phyloP scores from a whole-genome alignment of 176 grass and related monocot genomes.

The Saccharum spontaneum region DNA sequence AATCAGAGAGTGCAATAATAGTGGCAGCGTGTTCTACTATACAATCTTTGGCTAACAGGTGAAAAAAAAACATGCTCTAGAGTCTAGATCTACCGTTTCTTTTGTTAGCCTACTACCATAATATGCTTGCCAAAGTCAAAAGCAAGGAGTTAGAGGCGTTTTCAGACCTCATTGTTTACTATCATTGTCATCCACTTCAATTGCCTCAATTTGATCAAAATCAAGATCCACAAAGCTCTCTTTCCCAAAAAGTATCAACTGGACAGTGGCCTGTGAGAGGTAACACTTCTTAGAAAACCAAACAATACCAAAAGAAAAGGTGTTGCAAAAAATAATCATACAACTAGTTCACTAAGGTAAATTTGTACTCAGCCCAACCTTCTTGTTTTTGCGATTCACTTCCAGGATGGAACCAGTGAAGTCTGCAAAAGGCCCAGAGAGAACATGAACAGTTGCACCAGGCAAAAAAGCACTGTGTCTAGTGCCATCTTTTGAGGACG shows the following conservation, averaged over 20 bases:
- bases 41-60: background rate
- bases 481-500: conserved; percentile 16
- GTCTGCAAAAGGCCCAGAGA: conserved; percentile 66
- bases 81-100: background rate
- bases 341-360: background rate
- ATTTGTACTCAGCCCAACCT: conserved; percentile 41
- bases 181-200: conserved; percentile 23
- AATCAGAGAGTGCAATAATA: background rate
- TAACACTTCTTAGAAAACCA: conserved; percentile 35
- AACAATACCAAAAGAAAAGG: conserved; percentile 12
- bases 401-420: conserved; percentile 71
- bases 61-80: background rate
- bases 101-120: background rate
- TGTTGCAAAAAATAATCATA: background rate
- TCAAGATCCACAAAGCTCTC: conserved; percentile 83
- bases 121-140: background rate
- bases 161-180: conserved; percentile 16
- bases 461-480: conserved; percentile 36
- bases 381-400: conserved; percentile 66
- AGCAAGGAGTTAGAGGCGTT: background rate
- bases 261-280: conserved; percentile 62
- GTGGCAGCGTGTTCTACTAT: background rate
- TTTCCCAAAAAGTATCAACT: conserved; percentile 76
- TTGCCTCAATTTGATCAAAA: conserved; percentile 76
- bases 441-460: conserved; percentile 60